Evolutionary conservation across 1,284 basidiomycete species (phyloP).

Genomic region (Wallemia hederae): DNA sequence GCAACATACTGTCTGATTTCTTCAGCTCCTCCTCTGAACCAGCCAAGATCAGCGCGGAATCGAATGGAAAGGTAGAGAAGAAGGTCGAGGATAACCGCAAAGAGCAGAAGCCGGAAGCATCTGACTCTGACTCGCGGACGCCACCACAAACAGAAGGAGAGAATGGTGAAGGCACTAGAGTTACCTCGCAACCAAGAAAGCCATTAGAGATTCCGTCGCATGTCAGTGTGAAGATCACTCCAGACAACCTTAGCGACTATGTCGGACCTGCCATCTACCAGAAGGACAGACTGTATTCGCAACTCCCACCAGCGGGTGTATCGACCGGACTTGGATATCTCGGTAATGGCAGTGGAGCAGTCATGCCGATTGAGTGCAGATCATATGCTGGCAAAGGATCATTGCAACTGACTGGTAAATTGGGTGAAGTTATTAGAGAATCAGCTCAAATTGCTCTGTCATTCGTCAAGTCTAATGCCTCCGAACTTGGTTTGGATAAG

Average conservation of each 20-base stretch:
- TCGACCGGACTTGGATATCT: constrained; percentile 81
- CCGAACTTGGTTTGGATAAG: constrained; percentile 54
- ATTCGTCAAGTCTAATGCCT: constrained; percentile 76
- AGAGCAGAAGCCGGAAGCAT: constrained; percentile 14
- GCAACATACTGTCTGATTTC: constrained; percentile 3
- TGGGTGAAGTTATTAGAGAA: constrained; percentile 91
- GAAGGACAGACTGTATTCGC: constrained; percentile 69
- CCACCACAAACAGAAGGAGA: constrained; percentile 7
- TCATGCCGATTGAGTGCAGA: constrained; percentile 83
- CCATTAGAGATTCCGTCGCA: constrained; percentile 53
- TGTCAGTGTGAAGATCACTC: constrained; percentile 52
- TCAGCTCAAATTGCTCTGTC: constrained; percentile 76
- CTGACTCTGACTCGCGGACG: constrained; percentile 8
- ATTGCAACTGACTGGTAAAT: constrained; percentile 76
- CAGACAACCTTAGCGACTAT: constrained; percentile 76
- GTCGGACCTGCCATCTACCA: constrained; percentile 88
- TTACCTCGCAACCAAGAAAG: constrained; percentile 48
- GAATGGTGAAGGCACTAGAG: constrained; percentile 9
- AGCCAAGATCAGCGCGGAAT: constrained; percentile 4
- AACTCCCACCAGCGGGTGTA: constrained; percentile 61
- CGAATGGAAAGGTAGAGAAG: constrained; percentile 5
- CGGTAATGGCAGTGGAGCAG: constrained; percentile 79
- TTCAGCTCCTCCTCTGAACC: constrained; percentile 3
- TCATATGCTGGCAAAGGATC: constrained; percentile 68
- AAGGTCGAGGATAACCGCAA: constrained; percentile 5